Evolutionary conservation across 495 filamentous ascomycete species (phyloP).

Genomic region (Penicillium dipodomyicola): DNA sequence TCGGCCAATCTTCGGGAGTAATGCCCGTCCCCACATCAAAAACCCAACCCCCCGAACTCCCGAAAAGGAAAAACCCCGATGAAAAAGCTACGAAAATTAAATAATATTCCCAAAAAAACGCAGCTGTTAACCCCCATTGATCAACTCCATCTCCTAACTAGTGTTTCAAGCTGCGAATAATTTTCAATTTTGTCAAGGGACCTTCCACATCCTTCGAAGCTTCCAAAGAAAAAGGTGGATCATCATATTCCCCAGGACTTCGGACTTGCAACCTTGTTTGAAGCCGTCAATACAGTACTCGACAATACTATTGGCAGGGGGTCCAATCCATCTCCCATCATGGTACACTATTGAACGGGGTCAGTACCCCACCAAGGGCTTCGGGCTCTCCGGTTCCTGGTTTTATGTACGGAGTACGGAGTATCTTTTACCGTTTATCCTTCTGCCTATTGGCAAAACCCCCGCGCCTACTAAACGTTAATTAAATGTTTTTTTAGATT

Average conservation of each 20-base stretch:
- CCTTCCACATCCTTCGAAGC: slow-evolving; percentile 1
- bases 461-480: background rate
- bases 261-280: slow-evolving; percentile 25
- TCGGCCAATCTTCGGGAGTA: slow-evolving; percentile 19
- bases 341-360: background rate
- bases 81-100: background rate
- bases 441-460: background rate
- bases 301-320: background rate
- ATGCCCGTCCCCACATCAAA: slow-evolving; percentile 4
- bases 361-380: background rate
- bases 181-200: background rate
- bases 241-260: slow-evolving; percentile 17
- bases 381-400: slow-evolving; percentile 2
- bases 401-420: background rate
- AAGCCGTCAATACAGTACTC: slow-evolving; percentile 7
- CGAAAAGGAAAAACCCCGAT: background rate
- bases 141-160: background rate
- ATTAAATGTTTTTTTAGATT: background rate
- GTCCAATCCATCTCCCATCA: background rate
- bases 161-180: slow-evolving; percentile 1
- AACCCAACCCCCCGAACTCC: slow-evolving; percentile 1
- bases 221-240: slow-evolving; percentile 13
- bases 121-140: background rate
- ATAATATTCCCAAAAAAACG: background rate
- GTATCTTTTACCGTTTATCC: background rate